These are phyloP conservation scores for Plasmodium cynomolgi DNA, from an alignment of 169 alveolate species.

Conservation along the genomic window DNA sequence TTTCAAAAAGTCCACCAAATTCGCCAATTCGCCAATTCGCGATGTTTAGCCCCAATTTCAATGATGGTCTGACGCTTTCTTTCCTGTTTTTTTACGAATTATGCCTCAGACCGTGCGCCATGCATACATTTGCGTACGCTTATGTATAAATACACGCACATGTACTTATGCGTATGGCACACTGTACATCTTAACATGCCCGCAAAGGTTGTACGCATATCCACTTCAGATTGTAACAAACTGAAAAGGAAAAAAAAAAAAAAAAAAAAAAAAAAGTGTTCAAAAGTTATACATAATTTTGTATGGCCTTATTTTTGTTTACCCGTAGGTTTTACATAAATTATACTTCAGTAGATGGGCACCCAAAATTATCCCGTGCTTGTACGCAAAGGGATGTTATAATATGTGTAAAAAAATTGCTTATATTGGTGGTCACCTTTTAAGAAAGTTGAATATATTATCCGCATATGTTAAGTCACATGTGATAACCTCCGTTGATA, in stretches of 20 bases:
- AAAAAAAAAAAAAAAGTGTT: neutral
- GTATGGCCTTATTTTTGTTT: neutral
- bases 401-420: neutral
- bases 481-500: neutral
- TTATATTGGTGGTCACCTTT: neutral
- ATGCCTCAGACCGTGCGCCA: neutral
- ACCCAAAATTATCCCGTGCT: neutral
- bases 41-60: neutral
- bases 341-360: neutral
- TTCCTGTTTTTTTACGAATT: neutral
- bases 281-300: neutral
- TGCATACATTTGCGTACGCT: neutral
- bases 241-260: neutral
- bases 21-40: neutral
- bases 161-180: neutral
- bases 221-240: neutral
- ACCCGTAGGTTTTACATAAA: neutral
- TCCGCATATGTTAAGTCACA: neutral
- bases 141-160: neutral
- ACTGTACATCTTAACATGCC: neutral
- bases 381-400: neutral
- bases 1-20: neutral
- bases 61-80: neutral
- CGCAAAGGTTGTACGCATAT: neutral
- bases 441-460: neutral